Percentiles rank a stretch among this genome's conserved stretches.
Evolutionary conservation across 495 filamentous ascomycete genomes (phyloP).

Genomic region (Podospora didyma): DNA sequence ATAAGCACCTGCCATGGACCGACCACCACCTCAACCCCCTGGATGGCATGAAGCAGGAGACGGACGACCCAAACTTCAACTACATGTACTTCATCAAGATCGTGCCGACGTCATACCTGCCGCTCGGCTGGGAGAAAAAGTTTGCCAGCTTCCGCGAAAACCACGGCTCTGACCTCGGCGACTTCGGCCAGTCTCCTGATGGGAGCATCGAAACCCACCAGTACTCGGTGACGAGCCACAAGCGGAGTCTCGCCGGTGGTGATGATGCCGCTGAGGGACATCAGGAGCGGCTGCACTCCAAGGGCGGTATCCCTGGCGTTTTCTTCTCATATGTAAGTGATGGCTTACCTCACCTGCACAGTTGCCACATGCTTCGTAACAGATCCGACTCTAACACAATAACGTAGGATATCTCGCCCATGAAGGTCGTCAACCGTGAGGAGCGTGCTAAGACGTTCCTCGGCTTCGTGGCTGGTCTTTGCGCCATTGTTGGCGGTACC

Average conservation of each 20-base stretch:
- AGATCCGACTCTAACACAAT: not conserved
- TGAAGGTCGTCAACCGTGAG: conserved; percentile 99
- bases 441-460: conserved; percentile 80
- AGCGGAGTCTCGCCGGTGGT: conserved; percentile 77
- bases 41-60: conserved; percentile 74
- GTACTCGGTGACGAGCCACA: conserved; percentile 94
- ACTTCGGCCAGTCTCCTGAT: conserved; percentile 56
- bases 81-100: conserved; percentile 99
- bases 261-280: conserved; percentile 80
- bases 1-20: conserved; percentile 62
- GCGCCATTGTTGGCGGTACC: conserved; percentile 91
- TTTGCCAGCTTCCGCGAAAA: conserved; percentile 25
- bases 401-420: conserved; percentile 87
- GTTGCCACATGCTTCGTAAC: not conserved
- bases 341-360: not conserved
- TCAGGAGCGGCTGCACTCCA: conserved; percentile 80
- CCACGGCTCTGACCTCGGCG: conserved; percentile 55
- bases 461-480: conserved; percentile 88
- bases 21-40: conserved; percentile 91
- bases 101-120: conserved; percentile 89
- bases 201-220: conserved; percentile 96
- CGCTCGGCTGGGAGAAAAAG: conserved; percentile 67
- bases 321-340: conserved; percentile 90
- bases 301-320: conserved; percentile 90
- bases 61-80: conserved; percentile 80